Percentiles rank a stretch among this genome's conserved stretches.
These are phyloP conservation scores for Chaetoscypha palmicola DNA, from an alignment of 2,329 filamentous ascomycete genomes.

Conservation along the genomic window DNA sequence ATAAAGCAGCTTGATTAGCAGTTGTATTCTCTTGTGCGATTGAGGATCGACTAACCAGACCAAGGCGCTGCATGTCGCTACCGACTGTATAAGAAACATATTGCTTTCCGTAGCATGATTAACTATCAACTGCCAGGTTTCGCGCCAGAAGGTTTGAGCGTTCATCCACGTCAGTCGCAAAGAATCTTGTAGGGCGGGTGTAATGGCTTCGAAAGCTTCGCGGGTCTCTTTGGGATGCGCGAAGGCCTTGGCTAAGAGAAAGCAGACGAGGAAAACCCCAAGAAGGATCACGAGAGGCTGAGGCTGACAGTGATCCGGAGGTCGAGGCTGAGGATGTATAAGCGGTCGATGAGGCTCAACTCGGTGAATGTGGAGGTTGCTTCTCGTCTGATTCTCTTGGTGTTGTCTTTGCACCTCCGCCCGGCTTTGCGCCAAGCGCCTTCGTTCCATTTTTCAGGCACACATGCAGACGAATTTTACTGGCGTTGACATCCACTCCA, in stretches of 20 bases:
- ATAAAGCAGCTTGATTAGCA: constrained; percentile 12
- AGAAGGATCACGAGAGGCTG: neutral
- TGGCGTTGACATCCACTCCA: no score
- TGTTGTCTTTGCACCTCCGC: neutral
- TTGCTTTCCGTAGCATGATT: constrained; percentile 29
- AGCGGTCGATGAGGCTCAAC: neutral
- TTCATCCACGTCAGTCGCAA: constrained; percentile 32
- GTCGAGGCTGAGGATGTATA: neutral
- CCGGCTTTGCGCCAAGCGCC: constrained; percentile 1
- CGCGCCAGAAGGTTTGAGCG: constrained; percentile 27
- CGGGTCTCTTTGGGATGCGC: neutral
- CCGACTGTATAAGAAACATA: constrained; percentile 30
- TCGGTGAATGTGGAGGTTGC: neutral
- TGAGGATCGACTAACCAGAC: constrained; percentile 24
- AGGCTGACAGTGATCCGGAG: neutral
- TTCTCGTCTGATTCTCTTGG: neutral
- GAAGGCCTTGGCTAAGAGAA: neutral
- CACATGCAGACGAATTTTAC: no score
- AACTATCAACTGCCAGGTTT: constrained; percentile 29
- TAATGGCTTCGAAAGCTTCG: neutral
- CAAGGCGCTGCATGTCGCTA: constrained; percentile 29
- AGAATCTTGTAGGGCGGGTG: neutral
- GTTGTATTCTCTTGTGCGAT: neutral
- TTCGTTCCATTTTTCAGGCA: no score
- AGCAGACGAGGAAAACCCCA: neutral